Evolutionary conservation across 2,329 filamentous ascomycete genomes (phyloP), one percentile per base, ranked within the genome.

Genomic region (Apiospora rasikravindrae): DNA sequence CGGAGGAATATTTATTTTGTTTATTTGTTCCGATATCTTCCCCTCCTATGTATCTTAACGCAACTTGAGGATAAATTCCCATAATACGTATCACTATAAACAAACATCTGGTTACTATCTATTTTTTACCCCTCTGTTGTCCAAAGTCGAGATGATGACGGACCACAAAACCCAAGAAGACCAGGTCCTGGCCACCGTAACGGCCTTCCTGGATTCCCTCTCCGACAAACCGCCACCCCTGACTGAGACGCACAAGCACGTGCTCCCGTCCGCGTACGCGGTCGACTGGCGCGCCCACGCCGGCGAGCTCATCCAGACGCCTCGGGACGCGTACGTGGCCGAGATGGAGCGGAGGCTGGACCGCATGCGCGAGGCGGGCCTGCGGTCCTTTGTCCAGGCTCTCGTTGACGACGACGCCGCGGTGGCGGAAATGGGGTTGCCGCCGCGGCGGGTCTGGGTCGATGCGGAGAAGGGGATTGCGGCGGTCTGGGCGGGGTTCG

Each of bases 401-500:
- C 33, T 64, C 5, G 33, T 7, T 7, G 33, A 37, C 33, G 33
- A 37, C 33, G 3, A 5, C 33, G 33, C 33, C 33, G 4, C 57
- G 22, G 13, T 22, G 10, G 19, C 57, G 19, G 19, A 19, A 6
- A 19, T 8, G 16, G 53, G 33, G 7, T 16, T 61, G 29, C 57
- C 57, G 33, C 10, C 57, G 57, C 33, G 33, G 29, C 57, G 19
- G 33, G 33, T 64, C 10, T 64, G 57, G 57, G 33, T 64, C 57
- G 57, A 64, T 7, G 22, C 57, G 57, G 29, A 3, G 3, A 33
- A 64, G 19, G 57, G 57, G 33, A 64, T 64, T 19, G 57, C 57
- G 19, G 57, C 57, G 33, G 57, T 64, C 57, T 64, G 57, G 57
- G 57, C 57, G 19, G 57, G 57, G 33, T 64, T 64, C 33, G 10